A percentile compares a stretch with the other conserved stretches of the same genome.
phyloP scores from a whole-genome alignment of 78 protist species.

The Trichosphaerium sp. region DNA sequence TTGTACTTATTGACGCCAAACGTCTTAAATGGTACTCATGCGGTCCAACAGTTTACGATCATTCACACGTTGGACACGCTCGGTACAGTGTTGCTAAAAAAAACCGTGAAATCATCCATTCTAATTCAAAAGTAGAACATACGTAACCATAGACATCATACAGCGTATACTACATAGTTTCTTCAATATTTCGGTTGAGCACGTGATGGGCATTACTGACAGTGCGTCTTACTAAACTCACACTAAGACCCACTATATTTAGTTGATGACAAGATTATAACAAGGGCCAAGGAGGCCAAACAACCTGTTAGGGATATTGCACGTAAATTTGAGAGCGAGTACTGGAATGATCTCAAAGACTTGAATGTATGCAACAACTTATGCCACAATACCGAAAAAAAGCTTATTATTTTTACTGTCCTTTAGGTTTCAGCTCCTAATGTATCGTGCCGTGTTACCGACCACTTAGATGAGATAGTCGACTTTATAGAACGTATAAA shows the following conservation, averaged over 20 bases:
- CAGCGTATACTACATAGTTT: conserved; percentile 84
- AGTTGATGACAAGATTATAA: conserved; percentile 71
- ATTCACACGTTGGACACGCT: conserved; percentile 64
- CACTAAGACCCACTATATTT: too few species aligned
- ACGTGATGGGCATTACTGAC: conserved; percentile 69
- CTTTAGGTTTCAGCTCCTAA: conserved; percentile 41
- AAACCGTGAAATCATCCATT: neutral
- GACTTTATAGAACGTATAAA: conserved; percentile 12
- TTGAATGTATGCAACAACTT: conserved; percentile 11
- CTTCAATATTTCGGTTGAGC: conserved; percentile 46
- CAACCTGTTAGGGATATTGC: conserved; percentile 7
- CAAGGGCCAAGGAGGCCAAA: conserved; percentile 6
- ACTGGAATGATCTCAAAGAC: conserved; percentile 22
- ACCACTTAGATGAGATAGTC: conserved; percentile 33
- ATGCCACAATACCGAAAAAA: too few species aligned
- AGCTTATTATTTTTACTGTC: too few species aligned
- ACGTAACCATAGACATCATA: conserved; percentile 86
- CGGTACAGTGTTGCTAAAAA: neutral
- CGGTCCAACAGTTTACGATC: conserved; percentile 72
- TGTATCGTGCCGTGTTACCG: conserved; percentile 34
- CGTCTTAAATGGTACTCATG: conserved; percentile 74
- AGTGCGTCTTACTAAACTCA: too few species aligned
- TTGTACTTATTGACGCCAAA: too few species aligned
- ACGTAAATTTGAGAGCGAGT: conserved; percentile 24
- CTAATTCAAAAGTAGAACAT: conserved; percentile 39